Base-by-base conservation (phyloP, 140 eudicot species). In the Stevia rebaudiana region DNA sequence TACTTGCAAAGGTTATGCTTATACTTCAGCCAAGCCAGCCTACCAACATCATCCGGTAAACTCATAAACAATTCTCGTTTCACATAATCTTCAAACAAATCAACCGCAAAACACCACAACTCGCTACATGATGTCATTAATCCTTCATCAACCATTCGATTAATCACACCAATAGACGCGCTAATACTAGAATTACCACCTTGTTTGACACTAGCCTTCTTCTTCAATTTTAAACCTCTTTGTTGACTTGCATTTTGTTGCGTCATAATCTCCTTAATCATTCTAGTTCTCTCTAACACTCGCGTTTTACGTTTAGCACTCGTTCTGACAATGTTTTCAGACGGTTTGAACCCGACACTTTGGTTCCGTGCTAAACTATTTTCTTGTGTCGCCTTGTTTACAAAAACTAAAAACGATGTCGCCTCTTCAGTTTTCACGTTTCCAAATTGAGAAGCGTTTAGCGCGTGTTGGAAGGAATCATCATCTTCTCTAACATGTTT, bases 31-130 rank as follows among this genome's bases (percentile, higher is more conserved):
- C 70, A 65, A 47, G 47, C 33, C 33, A 48, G 48, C 60, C 70
- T 33, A 65, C 70, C 59, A 19, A 12, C 60, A 47, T 65, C 70
- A 48, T 65, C 47, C 1, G 59, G 47, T 10, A 65, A 6, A 47
- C 46, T 65, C 59, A 47, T 17, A 13, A 65, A 65, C 21, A 47
- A 17, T 48, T 65, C 70, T 48, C 70, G 47, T 48, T 65, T 65
- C 46, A 65, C 60, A 11, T 36, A 8, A 17, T 65, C 70, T 65
- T 65, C 59, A 65, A 65, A 47, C 46, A 65, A 46, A 48, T 51
- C 47, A 1, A 65, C 54, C 6, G 59, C 60, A 48, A 65, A 65
- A 47, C 70, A 65, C 70, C 70, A 65, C 33, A 65, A 31, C 33
- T 47, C 60, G 10, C 40, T 31, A 24, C 69, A 40, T 11, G 41